Evolutionary conservation across 2,329 filamentous ascomycete species (phyloP), one percentile per base, ranked within the genome.

Genomic region (Fusarium palustre): DNA sequence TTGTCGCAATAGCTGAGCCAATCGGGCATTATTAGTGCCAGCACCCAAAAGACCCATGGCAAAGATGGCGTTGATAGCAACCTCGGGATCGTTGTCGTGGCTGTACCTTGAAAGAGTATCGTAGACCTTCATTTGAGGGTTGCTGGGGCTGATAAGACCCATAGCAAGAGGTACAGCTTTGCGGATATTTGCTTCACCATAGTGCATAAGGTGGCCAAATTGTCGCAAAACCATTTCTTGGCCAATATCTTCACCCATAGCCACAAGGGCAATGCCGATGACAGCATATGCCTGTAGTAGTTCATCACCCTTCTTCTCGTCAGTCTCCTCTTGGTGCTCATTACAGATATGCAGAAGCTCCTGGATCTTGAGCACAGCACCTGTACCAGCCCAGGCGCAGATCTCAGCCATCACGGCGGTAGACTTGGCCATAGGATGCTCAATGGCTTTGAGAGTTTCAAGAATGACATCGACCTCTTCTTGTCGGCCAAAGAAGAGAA

Each of bases 111-210:
- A 99, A 13, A 99, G 85, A 1, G 96, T 99, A 80, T 99, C 96
- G 83, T 99, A 99, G 48, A 99, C 92, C 86, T 98, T 99, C 95
- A 99, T 99, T 80, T 99, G 97, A 13, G 96, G 96, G 83, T 99
- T 99, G 83, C 94, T 97, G 15, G 97, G 93, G 81, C 93, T 97
- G 77, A 99, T 91, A 56, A 99, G 87, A 76, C 94, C 97, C 93
- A 99, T 97, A 28, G 96, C 96, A 56, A 99, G 86, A 36, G 96
- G 96, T 31, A 99, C 96, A 22, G 94, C 95, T 77, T 96, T 96
- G 67, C 96, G 92, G 75, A 99, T 99, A 79, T 99, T 98, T 77
- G 94, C 87, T 80, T 97, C 95, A 69, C 97, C 96, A 76, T 99
- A 99, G 83, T 99, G 96, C 96, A 99, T 99, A 64, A 99, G 86